Conservation (phyloP, 2,329 filamentous ascomycete genomes). For the Zymoseptoria tritici region DNA sequence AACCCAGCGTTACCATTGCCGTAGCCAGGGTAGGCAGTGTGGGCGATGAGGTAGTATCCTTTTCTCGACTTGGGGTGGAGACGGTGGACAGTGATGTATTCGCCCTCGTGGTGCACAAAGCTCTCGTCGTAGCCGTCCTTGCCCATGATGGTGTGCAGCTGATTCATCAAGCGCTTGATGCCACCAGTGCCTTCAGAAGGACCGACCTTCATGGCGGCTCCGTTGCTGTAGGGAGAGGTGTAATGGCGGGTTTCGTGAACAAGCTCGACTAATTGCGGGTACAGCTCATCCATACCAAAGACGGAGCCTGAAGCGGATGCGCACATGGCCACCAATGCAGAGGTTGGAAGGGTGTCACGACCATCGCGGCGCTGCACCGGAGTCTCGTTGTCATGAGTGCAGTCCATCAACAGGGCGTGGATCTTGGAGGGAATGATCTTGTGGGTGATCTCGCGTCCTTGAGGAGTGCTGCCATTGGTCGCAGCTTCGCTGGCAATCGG, state of each 20-base stretch:
- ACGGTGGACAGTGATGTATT: constrained; percentile 93
- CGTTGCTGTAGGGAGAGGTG: constrained; percentile 63
- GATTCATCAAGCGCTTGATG: constrained; percentile 86
- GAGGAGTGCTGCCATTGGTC: constrained; percentile 27
- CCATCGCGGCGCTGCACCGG: constrained; percentile 93
- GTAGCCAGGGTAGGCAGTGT: constrained; percentile 90
- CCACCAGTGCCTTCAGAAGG: constrained; percentile 78
- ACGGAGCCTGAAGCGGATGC: constrained; percentile 90
- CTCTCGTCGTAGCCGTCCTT: constrained; percentile 91
- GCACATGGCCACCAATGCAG: constrained; percentile 92
- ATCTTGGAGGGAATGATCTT: constrained; percentile 81
- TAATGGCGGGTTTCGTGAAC: constrained; percentile 85
- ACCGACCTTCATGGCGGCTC: constrained; percentile 52
- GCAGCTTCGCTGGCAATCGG: constrained; percentile 22
- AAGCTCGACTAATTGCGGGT: constrained; percentile 85
- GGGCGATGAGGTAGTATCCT: constrained; percentile 90
- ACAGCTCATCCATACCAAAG: constrained; percentile 96
- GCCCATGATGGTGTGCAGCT: constrained; percentile 93
- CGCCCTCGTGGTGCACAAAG: constrained; percentile 90
- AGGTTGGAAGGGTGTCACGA: constrained; percentile 86
- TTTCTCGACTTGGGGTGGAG: constrained; percentile 88
- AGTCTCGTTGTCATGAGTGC: constrained; percentile 96
- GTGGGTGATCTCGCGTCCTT: constrained; percentile 59
- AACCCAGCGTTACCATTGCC: constrained; percentile 77
- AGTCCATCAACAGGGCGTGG: constrained; percentile 96